Evolutionary conservation across 1,284 basidiomycete species (phyloP).

Genomic region (Microbotryomycetes sp.): DNA sequence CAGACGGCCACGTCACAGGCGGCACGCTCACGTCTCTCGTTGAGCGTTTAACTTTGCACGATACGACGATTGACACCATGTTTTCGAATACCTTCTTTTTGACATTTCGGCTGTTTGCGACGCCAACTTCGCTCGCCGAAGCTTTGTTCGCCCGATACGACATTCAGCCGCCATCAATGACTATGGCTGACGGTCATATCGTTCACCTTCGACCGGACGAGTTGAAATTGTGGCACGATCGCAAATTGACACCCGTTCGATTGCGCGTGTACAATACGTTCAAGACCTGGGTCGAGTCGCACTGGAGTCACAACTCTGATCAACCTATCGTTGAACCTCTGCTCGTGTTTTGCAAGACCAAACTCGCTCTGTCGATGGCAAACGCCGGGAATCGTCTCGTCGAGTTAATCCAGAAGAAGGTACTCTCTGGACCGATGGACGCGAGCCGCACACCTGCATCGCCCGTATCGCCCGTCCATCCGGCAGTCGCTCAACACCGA

Average conservation of each 20-base stretch:
- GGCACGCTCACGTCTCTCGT: conserved; percentile 82
- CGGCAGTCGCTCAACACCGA: conserved; percentile 27
- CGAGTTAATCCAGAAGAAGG: conserved; percentile 54
- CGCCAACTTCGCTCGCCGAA: conserved; percentile 66
- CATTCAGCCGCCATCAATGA: conserved; percentile 45
- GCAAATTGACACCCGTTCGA: conserved; percentile 79
- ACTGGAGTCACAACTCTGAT: conserved; percentile 64
- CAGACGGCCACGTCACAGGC: conserved; percentile 80
- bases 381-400: conserved; percentile 61
- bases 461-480: conserved; percentile 23
- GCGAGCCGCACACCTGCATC: conserved; percentile 45
- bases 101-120: conserved; percentile 89
- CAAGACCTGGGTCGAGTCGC: conserved; percentile 83
- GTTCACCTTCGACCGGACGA: conserved; percentile 53
- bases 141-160: conserved; percentile 75
- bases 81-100: conserved; percentile 87
- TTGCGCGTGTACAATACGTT: conserved; percentile 84
- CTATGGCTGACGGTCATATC: conserved; percentile 36
- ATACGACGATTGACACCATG: conserved; percentile 66
- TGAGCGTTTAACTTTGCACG: conserved; percentile 94
- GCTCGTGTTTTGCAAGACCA: conserved; percentile 57
- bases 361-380: conserved; percentile 57
- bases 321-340: conserved; percentile 49
- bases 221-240: conserved; percentile 66
- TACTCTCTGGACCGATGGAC: conserved; percentile 2